Percentiles rank a stretch among this genome's conserved stretches.
These are phyloP conservation scores for Phytophthora kernoviae DNA, from an alignment of 352 stramenopile species.

Conservation along the genomic window DNA sequence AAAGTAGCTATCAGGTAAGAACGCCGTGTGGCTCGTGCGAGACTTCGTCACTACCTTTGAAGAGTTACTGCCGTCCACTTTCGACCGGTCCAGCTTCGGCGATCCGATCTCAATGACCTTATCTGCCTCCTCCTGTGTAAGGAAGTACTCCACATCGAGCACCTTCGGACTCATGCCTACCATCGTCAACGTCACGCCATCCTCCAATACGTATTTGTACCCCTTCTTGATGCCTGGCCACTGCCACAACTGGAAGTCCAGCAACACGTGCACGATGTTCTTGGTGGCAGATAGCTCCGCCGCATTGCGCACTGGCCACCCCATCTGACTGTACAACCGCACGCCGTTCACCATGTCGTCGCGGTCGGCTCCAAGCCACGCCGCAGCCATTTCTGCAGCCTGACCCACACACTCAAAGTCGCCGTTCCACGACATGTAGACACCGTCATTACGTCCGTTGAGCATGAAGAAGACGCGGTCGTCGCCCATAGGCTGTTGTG, in stretches of 20 bases:
- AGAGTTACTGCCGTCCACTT: constrained; percentile 69
- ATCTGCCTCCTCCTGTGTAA: constrained; percentile 63
- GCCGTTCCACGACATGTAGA: constrained; percentile 84
- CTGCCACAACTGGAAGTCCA: constrained; percentile 87
- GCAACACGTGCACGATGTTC: constrained; percentile 73
- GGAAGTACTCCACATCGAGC: constrained; percentile 71
- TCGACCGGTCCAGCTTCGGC: constrained; percentile 62
- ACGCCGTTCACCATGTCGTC: constrained; percentile 74
- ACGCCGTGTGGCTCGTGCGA: constrained; percentile 84
- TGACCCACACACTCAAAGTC: constrained; percentile 63
- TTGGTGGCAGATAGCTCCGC: constrained; percentile 53
- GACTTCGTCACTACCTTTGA: constrained; percentile 64
- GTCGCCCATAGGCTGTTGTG: constrained; percentile 17
- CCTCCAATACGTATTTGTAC: constrained; percentile 72
- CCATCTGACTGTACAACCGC: constrained; percentile 76
- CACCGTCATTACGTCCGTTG: constrained; percentile 78
- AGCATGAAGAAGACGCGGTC: constrained; percentile 86
- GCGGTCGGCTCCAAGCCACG: constrained; percentile 67
- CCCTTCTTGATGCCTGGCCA: constrained; percentile 85
- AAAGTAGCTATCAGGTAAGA: constrained; percentile 67
- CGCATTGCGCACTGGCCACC: constrained; percentile 53
- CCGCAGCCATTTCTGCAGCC: constrained; percentile 50
- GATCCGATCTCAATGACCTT: constrained; percentile 60
- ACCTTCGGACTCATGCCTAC: constrained; percentile 75
- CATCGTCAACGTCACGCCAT: constrained; percentile 73